phyloP scores from a whole-genome alignment of 257 asterid species.

The Galeopsis tetrahit region DNA sequence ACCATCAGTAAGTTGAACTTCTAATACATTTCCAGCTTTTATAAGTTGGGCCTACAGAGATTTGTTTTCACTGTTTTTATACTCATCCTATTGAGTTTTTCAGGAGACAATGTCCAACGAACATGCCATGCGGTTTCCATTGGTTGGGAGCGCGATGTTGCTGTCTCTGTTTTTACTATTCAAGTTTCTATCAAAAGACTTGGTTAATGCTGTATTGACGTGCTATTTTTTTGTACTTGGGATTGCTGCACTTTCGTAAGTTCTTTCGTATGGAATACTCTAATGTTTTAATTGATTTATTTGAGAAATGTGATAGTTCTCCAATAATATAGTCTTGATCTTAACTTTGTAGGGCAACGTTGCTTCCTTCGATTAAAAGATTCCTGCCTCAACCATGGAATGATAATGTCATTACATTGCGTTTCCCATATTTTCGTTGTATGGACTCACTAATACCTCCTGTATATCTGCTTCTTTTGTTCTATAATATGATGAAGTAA shows the following conservation, averaged over 20 bases:
- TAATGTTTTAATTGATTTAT: conserved; percentile 25
- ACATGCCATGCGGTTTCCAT: conserved; percentile 97
- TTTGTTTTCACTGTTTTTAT: conserved; percentile 3
- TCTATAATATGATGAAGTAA: background rate
- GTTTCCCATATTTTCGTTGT: conserved; percentile 75
- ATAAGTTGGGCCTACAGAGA: background rate
- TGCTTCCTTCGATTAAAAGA: conserved; percentile 74
- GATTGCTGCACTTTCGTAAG: conserved; percentile 94
- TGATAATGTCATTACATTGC: conserved; percentile 72
- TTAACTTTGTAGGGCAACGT: conserved; percentile 74
- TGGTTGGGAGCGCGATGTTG: conserved; percentile 97
- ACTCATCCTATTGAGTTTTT: too few species aligned
- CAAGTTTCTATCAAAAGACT: conserved; percentile 94
- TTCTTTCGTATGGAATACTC: conserved; percentile 41
- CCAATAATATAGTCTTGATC: conserved; percentile 18
- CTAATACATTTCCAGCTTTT: conserved; percentile 12
- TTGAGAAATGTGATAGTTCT: background rate
- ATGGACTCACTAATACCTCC: conserved; percentile 36
- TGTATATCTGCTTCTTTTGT: conserved; percentile 29
- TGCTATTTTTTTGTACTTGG: conserved; percentile 95
- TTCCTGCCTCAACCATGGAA: conserved; percentile 87
- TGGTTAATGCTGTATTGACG: conserved; percentile 96
- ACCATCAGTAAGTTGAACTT: conserved; percentile 68
- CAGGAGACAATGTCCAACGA: conserved; percentile 97
- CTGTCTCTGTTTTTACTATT: conserved; percentile 91